A percentile compares a stretch with the other conserved stretches of the same genome.
Evolutionary conservation across 495 filamentous ascomycete genomes (phyloP).

Genomic region (Letharia lupina): DNA sequence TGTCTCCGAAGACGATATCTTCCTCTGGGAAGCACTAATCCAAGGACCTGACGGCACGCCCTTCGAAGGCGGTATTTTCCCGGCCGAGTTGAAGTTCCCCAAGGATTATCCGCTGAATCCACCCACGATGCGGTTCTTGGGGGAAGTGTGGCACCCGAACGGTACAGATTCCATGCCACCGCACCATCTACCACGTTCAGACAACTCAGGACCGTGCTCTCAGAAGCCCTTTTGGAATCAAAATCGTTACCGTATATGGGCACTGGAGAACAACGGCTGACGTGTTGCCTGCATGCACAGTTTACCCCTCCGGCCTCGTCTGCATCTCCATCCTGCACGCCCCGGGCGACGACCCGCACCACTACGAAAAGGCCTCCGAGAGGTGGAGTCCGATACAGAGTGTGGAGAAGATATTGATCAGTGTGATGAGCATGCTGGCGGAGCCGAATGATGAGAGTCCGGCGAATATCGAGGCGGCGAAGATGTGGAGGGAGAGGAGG

Average conservation of each 20-base stretch:
- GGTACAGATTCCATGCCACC: constrained; percentile 43
- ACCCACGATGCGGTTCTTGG: constrained; percentile 87
- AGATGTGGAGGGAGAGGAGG: constrained; percentile 93
- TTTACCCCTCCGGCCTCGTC: constrained; percentile 83
- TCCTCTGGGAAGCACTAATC: constrained; percentile 94
- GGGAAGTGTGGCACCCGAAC: constrained; percentile 94
- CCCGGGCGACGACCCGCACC: constrained; percentile 96
- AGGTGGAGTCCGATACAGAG: constrained; percentile 94
- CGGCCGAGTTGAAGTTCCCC: constrained; percentile 88
- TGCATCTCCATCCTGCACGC: constrained; percentile 98
- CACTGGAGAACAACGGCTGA: not conserved
- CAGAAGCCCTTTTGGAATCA: no score
- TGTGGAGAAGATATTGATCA: constrained; percentile 96
- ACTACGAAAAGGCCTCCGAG: constrained; percentile 95
- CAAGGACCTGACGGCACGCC: constrained; percentile 92
- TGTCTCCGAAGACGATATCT: constrained; percentile 88
- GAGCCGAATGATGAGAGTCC: constrained; percentile 98
- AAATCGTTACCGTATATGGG: not conserved
- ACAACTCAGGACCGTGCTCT: no score
- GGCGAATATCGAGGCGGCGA: constrained; percentile 94
- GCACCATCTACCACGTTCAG: constrained; percentile 2
- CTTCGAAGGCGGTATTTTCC: constrained; percentile 91
- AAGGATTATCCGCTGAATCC: constrained; percentile 92
- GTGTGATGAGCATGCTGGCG: constrained; percentile 97
- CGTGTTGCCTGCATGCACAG: constrained; percentile 36